Base-by-base conservation (phyloP, 2,329 filamentous ascomycete genomes). In the Fusarium incarnatum region DNA sequence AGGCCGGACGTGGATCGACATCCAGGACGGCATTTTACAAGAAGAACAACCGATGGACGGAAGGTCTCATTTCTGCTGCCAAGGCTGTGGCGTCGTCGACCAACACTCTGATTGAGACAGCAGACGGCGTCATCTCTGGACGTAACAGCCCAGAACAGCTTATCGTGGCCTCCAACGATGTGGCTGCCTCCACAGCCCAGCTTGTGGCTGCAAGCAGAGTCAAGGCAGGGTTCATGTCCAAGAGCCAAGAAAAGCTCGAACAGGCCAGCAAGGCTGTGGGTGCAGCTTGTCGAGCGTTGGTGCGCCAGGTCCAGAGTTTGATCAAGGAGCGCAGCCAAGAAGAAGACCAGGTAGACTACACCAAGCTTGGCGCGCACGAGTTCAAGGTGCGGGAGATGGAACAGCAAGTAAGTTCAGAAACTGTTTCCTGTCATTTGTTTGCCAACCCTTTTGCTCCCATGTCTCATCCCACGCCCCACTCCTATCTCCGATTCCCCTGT, bases 371-470 rank as follows among this genome's bases (percentile, higher is more conserved):
- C 67, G 90, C 92, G 32, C 95, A 98, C 81, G 96, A 99, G 83
- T 98, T 99, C 86, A 99, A 99, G 87, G 94, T 98, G 54, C 88
- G 92, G 75, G 94, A 99, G 84, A 99, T 99, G 96, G 96, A 99
- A 84, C 96, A 99, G 79, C 96, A 99, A 92, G 94, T 97, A 86
- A 77, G 80, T 77, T 45, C 50, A 34, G 41, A 42, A 64, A 37
- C 46, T 48, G 47, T 49, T 41, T 47, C 23, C 34, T 46, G 34
- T 60, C 63, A 59, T 67, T 41, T 65, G 55, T 66, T 66, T 66
- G 63, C 34, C 62, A 53, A 40, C 53, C 58, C 32, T 62, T 37
- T 57, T 42, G 16, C 44, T 8, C 30, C 22, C 30, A 37, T 32
- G 27, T 58, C 60, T 23, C 37, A 64, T 37, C 23, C 16, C 18